Conservation (phyloP, 2,329 filamentous ascomycete genomes). For the Cytospora leucostoma region DNA sequence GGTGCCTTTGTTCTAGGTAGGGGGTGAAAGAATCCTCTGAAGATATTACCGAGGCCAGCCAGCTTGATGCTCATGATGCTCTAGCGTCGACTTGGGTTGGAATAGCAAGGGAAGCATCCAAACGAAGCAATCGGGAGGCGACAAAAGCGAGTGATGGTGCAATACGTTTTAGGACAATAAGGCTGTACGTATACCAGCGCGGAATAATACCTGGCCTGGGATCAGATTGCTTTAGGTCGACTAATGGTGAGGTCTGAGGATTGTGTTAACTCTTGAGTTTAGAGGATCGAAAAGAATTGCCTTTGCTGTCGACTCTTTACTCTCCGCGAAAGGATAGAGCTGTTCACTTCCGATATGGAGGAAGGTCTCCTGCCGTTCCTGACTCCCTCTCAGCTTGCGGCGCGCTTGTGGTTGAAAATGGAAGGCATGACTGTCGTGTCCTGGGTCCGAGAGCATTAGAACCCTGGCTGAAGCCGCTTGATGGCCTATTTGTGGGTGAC, state of each 20-base stretch:
- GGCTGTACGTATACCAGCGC: background rate
- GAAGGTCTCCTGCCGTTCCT: background rate
- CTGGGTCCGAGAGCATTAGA: background rate
- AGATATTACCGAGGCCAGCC: background rate
- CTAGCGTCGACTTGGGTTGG: background rate
- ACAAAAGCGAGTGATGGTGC: background rate
- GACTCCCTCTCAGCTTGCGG: background rate
- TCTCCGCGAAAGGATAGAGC: background rate
- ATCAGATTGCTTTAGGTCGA: background rate
- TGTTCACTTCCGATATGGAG: background rate
- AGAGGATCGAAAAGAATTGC: background rate
- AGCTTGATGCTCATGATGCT: background rate
- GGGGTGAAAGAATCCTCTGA: background rate
- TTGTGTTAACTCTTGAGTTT: background rate
- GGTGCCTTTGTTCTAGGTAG: background rate
- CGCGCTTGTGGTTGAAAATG: background rate
- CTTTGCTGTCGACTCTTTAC: background rate
- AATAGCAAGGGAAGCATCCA: background rate
- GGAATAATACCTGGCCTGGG: background rate
- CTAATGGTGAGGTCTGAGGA: background rate
- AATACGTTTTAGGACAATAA: background rate
- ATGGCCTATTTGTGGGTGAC: background rate
- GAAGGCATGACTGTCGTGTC: background rate
- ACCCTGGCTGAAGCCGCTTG: background rate
- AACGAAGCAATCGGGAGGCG: background rate